Conservation (phyloP, 192 early-diverging fungal genomes). For the Jimgerdemannia lactiflua region DNA sequence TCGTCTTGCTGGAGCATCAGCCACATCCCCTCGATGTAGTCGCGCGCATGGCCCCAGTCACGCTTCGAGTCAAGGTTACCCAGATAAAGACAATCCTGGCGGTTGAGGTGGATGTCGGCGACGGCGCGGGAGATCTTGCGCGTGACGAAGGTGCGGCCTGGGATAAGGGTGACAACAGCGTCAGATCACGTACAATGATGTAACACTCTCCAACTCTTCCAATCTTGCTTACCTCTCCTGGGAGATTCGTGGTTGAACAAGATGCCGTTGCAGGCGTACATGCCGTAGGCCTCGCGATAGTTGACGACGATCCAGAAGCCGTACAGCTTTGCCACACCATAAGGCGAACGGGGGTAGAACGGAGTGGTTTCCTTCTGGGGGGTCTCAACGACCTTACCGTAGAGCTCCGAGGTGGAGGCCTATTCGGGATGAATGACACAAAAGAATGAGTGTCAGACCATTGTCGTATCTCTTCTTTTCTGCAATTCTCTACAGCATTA, state of each 20-base stretch:
- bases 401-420: constrained; percentile 73
- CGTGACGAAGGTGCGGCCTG: constrained; percentile 72
- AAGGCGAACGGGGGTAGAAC: constrained; percentile 79
- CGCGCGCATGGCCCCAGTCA: constrained; percentile 81
- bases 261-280: constrained; percentile 81
- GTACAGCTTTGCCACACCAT: constrained; percentile 81
- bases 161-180: no score
- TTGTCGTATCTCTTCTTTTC: no score
- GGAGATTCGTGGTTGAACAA: constrained; percentile 79
- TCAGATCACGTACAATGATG: no score
- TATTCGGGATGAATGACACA: no score
- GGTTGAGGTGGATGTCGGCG: constrained; percentile 65
- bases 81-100: constrained; percentile 66
- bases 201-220: no score
- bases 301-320: constrained; percentile 81
- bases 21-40: constrained; percentile 82
- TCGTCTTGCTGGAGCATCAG: constrained; percentile 74
- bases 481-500: no score
- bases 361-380: constrained; percentile 81
- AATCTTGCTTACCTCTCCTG: constrained; percentile 30
- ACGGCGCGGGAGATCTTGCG: constrained; percentile 78
- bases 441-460: no score
- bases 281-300: constrained; percentile 76
- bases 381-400: constrained; percentile 74
- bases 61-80: constrained; percentile 78